Evolutionary conservation across 208 protist genomes (phyloP), one percentile per base, ranked within the genome.

Genomic region (Angomonas deanei): DNA sequence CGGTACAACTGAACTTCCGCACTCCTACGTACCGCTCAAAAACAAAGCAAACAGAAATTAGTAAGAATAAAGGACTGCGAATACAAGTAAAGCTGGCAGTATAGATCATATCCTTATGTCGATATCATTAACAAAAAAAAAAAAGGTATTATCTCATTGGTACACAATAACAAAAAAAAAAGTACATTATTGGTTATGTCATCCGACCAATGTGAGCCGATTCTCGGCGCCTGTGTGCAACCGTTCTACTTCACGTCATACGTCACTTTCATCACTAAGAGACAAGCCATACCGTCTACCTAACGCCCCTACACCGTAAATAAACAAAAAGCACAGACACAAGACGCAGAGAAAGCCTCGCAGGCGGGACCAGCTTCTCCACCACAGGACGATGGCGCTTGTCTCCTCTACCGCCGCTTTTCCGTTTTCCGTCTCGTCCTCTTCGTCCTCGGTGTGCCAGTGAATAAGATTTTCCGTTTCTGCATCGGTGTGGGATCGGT

Each of bases 71-170:
- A 49, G 4, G n/a, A 49, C 5, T 49, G 42, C 24, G 42, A 49
- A 26, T 49, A 49, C 13, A 15, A n/a, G n/a, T n/a, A n/a, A n/a
- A n/a, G n/a, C n/a, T n/a, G n/a, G n/a, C n/a, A n/a, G n/a, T n/a
- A n/a, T n/a, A n/a, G n/a, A n/a, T n/a, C n/a, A n/a, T n/a, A n/a
- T n/a, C n/a, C n/a, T n/a, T n/a, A n/a, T n/a, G n/a, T n/a, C n/a
- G n/a, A 28, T 50, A 39, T 15, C 61, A 28, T 0, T 38, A 56
- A 61, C 60, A 77, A 54, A 48, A 69, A 73, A 66, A 69, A 28
- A 75, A 34, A 70, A 26, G 15, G 17, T 2, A 63, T 50, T 50
- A 65, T 46, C 4, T 61, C 39, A 27, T 61, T 47, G 10, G 28
- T 23, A 60, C 5, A 34, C 28, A 65, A 64, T 34, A 15, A 42